A percentile compares a stretch with the other conserved stretches of the same genome.
These are phyloP conservation scores for Ceratobasidium sp. DNA, from an alignment of 1,284 basidiomycete genomes.

Conservation along the genomic window DNA sequence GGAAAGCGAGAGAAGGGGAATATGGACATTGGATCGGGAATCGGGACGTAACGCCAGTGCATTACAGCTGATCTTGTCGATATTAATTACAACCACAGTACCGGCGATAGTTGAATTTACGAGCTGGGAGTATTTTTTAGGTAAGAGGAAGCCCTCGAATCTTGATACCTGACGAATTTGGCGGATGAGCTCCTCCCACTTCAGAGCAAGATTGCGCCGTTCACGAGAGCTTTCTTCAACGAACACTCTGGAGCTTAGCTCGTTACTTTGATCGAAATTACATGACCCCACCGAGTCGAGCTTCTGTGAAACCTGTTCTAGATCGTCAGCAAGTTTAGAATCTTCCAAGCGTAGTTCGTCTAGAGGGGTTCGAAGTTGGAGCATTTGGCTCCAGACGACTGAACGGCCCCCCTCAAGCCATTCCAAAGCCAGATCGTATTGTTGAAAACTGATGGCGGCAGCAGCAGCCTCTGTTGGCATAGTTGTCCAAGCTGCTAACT, in stretches of 20 bases:
- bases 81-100: neutral
- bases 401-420: no score
- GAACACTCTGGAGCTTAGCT: no score
- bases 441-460: no score
- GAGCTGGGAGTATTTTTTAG: neutral
- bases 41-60: neutral
- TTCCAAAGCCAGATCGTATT: no score
- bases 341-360: neutral
- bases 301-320: neutral
- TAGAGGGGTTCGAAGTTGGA: conserved; percentile 1
- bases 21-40: neutral
- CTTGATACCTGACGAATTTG: neutral
- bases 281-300: conserved; percentile 10
- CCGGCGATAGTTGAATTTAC: neutral
- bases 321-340: conserved; percentile 9
- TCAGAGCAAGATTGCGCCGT: neutral
- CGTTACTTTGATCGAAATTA: no score
- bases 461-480: no score
- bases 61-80: neutral
- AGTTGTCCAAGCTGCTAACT: neutral
- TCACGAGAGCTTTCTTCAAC: neutral
- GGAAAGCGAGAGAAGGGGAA: neutral
- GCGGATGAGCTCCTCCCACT: neutral
- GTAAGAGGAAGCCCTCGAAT: neutral
- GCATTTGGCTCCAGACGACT: no score